These are phyloP conservation scores for Neonectria hederae DNA, from an alignment of 2,329 filamentous ascomycete genomes.

Conservation along the genomic window DNA sequence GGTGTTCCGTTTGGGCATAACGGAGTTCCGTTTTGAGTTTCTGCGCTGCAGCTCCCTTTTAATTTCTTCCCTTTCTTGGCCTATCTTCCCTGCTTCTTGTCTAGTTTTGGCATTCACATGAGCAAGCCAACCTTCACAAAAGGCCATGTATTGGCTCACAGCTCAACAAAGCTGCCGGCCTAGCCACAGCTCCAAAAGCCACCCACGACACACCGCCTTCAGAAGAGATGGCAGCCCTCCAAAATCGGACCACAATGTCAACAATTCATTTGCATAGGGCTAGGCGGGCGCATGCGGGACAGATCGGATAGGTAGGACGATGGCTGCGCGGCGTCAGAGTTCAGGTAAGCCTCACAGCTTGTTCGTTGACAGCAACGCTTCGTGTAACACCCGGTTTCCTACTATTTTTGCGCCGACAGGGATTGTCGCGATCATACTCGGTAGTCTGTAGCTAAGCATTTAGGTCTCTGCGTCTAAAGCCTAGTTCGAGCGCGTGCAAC, in stretches of 20 bases:
- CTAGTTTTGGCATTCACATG: not conserved
- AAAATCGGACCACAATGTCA: not conserved
- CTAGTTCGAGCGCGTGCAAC: conserved; percentile 1
- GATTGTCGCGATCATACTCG: not conserved
- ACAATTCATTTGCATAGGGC: not conserved
- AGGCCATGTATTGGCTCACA: not conserved
- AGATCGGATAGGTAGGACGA: not conserved
- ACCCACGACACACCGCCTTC: not conserved
- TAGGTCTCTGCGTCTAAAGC: not conserved
- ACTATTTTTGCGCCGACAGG: not conserved
- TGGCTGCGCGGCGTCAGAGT: conserved; percentile 12
- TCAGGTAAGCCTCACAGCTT: conserved; percentile 5
- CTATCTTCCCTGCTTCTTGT: not conserved
- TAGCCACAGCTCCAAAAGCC: not conserved
- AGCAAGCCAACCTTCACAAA: not conserved
- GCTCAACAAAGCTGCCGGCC: not conserved
- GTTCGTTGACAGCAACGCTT: not conserved
- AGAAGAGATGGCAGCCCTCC: not conserved
- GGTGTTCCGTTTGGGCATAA: not conserved
- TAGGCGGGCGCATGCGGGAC: not conserved
- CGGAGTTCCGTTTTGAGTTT: not conserved
- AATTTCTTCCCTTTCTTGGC: not conserved
- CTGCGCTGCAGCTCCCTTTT: not conserved
- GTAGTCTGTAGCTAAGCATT: not conserved
- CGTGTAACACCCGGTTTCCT: not conserved